Evolutionary conservation across 129 eudicot genomes (phyloP).

Genomic region (Artemisia argyi): DNA sequence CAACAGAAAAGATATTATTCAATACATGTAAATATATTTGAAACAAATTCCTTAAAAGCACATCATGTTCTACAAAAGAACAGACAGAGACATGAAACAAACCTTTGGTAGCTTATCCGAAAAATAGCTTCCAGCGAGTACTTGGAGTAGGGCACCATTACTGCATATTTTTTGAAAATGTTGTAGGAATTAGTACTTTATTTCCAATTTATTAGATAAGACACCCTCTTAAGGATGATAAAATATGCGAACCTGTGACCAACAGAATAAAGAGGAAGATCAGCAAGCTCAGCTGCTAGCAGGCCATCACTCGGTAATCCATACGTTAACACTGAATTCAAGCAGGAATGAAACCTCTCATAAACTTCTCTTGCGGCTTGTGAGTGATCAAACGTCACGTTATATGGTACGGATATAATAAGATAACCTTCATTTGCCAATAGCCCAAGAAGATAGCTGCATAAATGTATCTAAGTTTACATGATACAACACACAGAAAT

Average conservation of each 20-base stretch:
- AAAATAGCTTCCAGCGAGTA: conserved; percentile 82
- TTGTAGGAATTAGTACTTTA: not conserved
- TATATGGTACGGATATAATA: conserved; percentile 52
- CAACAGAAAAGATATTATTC: conserved; percentile 24
- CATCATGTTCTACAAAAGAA: conserved; percentile 7
- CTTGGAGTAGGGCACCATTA: conserved; percentile 95
- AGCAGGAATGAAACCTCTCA: conserved; percentile 66
- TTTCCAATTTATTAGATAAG: not conserved
- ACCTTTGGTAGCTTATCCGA: conserved; percentile 88
- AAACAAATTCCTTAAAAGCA: conserved; percentile 12
- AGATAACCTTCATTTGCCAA: conserved; percentile 89
- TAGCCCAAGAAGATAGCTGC: conserved; percentile 80
- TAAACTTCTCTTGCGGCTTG: conserved; percentile 64
- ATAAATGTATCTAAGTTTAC: conserved; percentile 16
- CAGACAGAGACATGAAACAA: conserved; percentile 24
- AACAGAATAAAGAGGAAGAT: conserved; percentile 89
- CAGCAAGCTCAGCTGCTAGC: conserved; percentile 55
- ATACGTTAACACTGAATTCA: conserved; percentile 48
- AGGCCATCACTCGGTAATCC: conserved; percentile 65
- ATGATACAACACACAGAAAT: not conserved
- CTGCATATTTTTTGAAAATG: conserved; percentile 43
- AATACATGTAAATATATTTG: conserved; percentile 9
- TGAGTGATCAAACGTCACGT: conserved; percentile 90
- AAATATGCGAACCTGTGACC: conserved; percentile 73
- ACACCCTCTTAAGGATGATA: conserved; percentile 2